Evolutionary conservation across 768 basidiomycete species (phyloP).

Genomic region (Macrolepiota fuliginosa): DNA sequence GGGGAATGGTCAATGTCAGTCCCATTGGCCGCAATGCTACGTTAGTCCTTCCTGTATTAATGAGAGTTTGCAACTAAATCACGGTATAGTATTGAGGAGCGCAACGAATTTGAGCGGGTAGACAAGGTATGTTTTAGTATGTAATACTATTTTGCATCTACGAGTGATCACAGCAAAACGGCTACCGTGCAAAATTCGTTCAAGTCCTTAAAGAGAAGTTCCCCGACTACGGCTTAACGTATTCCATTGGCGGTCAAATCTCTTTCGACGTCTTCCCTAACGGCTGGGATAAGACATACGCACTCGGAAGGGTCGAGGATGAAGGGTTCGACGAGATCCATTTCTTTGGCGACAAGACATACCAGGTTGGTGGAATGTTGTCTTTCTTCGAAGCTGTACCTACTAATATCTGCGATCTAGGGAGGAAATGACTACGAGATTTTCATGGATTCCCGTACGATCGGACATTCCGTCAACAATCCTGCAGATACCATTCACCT

Average conservation of each 20-base stretch:
- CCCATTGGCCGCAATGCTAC: conserved; percentile 95
- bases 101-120: conserved; percentile 70
- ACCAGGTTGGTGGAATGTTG: conserved; percentile 42
- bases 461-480: conserved; percentile 78
- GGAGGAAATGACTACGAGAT: conserved; percentile 98
- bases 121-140: conserved; percentile 61
- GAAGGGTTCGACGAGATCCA: conserved; percentile 94
- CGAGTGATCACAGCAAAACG: conserved; percentile 48
- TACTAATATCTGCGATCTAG: conserved; percentile 30
- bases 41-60: conserved; percentile 42
- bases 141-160: neutral
- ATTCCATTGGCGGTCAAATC: conserved; percentile 92
- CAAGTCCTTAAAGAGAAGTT: conserved; percentile 79
- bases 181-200: conserved; percentile 72
- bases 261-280: conserved; percentile 90
- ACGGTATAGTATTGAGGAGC: conserved; percentile 66
- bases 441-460: conserved; percentile 73
- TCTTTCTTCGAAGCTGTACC: neutral
- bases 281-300: conserved; percentile 98
- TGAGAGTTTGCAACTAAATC: neutral
- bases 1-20: conserved; percentile 97
- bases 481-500: conserved; percentile 74
- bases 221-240: conserved; percentile 81
- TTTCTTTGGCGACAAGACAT: conserved; percentile 97
- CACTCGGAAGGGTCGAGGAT: conserved; percentile 74